A percentile compares a stretch with the other conserved stretches of the same genome.
Evolutionary conservation across 2,329 filamentous ascomycete genomes (phyloP).

Genomic region (Escovopsis sp.): DNA sequence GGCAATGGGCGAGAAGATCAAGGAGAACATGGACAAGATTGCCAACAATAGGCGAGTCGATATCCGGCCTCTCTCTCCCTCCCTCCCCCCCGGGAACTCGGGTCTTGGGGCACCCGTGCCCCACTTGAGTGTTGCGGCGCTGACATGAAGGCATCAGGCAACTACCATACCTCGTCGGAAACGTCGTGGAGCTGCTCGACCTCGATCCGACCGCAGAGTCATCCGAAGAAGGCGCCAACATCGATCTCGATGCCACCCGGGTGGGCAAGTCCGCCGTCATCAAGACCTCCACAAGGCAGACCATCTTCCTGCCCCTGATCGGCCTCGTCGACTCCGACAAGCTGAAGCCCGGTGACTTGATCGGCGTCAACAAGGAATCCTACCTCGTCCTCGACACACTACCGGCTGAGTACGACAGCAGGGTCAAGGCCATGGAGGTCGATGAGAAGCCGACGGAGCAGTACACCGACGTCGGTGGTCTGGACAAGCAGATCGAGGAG

Average conservation of each 20-base stretch:
- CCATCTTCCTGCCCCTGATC: constrained; percentile 94
- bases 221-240: constrained; percentile 94
- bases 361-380: constrained; percentile 98
- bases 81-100: not conserved
- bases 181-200: constrained; percentile 93
- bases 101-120: too few species aligned
- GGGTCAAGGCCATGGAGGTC: constrained; percentile 99
- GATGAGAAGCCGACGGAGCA: constrained; percentile 99
- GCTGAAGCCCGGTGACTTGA: constrained; percentile 88
- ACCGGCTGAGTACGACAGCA: constrained; percentile 94
- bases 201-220: constrained; percentile 93
- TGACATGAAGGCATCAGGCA: constrained; percentile 41
- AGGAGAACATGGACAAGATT: constrained; percentile 98
- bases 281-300: constrained; percentile 97
- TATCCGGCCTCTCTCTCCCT: not conserved
- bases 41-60: constrained; percentile 78
- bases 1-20: constrained; percentile 96
- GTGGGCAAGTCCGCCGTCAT: constrained; percentile 98
- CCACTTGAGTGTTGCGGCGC: too few species aligned
- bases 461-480: constrained; percentile 91
- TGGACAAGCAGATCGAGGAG: constrained; percentile 99
- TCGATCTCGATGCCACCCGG: constrained; percentile 89
- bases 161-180: constrained; percentile 94
- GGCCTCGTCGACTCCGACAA: constrained; percentile 91
- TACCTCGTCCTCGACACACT: constrained; percentile 94